phyloP scores from a whole-genome alignment of 2,329 filamentous ascomycete genomes.

The Parastagonospora nodorum region DNA sequence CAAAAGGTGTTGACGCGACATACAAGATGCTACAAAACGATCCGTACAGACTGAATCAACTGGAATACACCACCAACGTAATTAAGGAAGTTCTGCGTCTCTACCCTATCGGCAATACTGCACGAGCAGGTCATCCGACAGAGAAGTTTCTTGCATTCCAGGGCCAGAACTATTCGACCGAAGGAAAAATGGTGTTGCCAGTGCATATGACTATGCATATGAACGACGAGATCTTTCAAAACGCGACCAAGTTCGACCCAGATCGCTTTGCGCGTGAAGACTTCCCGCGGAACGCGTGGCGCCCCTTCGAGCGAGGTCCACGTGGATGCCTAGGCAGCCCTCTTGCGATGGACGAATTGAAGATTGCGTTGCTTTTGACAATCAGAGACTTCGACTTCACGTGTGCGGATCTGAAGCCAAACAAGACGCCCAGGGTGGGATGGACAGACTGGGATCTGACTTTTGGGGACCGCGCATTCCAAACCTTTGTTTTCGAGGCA shows the following conservation, averaged over 20 bases:
- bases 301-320: slow-evolving; percentile 61
- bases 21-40: slow-evolving; percentile 49
- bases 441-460: slow-evolving; percentile 35
- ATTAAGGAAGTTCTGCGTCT: slow-evolving; percentile 61
- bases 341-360: slow-evolving; percentile 59
- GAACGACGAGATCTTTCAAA: slow-evolving; percentile 30
- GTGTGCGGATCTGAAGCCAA: slow-evolving; percentile 32
- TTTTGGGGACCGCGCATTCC: slow-evolving; percentile 39
- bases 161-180: slow-evolving; percentile 51
- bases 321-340: slow-evolving; percentile 64
- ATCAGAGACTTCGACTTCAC: slow-evolving; percentile 57
- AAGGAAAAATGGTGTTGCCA: slow-evolving; percentile 51
- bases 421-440: slow-evolving; percentile 24
- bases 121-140: slow-evolving; percentile 47
- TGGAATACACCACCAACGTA: slow-evolving; percentile 59
- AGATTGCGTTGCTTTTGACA: slow-evolving; percentile 57
- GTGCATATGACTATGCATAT: slow-evolving; percentile 46
- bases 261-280: slow-evolving; percentile 47
- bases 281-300: slow-evolving; percentile 56
- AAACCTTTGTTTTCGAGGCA: slow-evolving; percentile 39
- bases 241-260: slow-evolving; percentile 34
- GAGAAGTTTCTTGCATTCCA: slow-evolving; percentile 43
- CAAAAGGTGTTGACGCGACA: slow-evolving; percentile 46
- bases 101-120: slow-evolving; percentile 55
- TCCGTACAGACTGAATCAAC: slow-evolving; percentile 55